phyloP scores from a whole-genome alignment of 2,329 filamentous ascomycete species.

The Penicillium sclerotiorum region DNA sequence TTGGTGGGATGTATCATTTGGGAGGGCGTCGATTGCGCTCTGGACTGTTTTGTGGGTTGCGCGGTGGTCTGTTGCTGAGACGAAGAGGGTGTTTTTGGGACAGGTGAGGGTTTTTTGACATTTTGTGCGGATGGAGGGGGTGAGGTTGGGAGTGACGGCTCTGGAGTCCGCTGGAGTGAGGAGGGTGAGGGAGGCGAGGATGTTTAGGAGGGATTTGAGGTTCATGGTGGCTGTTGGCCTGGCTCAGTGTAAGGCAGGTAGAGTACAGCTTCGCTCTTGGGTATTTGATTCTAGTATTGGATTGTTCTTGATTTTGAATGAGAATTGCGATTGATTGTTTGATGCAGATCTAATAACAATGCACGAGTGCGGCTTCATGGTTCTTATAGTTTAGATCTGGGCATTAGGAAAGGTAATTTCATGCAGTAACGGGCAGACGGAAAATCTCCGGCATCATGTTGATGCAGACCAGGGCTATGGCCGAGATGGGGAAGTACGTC shows the following conservation, averaged over 20 bases:
- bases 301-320: no score
- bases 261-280: no score
- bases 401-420: no score
- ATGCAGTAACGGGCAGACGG: conserved; percentile 12
- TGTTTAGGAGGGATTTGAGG: neutral
- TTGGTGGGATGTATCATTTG: conserved; percentile 49
- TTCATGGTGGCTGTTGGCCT: neutral
- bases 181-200: conserved; percentile 4
- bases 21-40: conserved; percentile 51
- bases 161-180: conserved; percentile 1
- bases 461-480: neutral
- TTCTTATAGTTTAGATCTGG: neutral
- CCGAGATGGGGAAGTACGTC: conserved; percentile 3
- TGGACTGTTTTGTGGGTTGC: conserved; percentile 47
- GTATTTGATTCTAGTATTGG: no score
- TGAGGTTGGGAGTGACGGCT: conserved; percentile 4
- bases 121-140: conserved; percentile 1
- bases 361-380: no score
- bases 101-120: conserved; percentile 24
- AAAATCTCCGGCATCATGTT: conserved; percentile 13
- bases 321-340: no score
- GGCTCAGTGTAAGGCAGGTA: neutral
- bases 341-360: no score
- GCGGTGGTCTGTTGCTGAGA: conserved; percentile 25
- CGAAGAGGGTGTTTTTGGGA: conserved; percentile 31